These are phyloP conservation scores for Candida sonorensis DNA, from an alignment of 805 yeast species.

Conservation along the genomic window DNA sequence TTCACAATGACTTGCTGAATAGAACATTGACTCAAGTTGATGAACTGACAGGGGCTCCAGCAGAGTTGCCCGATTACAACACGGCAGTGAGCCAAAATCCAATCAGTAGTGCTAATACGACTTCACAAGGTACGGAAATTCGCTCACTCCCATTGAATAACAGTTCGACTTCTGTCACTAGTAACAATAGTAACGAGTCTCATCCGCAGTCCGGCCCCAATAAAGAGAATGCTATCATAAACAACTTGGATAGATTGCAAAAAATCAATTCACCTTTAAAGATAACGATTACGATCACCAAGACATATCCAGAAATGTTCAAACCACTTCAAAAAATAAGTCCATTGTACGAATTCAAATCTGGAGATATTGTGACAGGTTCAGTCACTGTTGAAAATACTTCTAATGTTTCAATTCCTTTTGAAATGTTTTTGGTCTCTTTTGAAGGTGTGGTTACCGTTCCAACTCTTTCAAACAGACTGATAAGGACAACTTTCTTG, in stretches of 20 bases:
- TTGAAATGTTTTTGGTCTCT: conserved; percentile 52
- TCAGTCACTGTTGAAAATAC: conserved; percentile 36
- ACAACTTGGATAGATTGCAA: conserved; percentile 16
- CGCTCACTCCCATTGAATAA: no score
- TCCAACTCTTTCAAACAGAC: conserved; percentile 7
- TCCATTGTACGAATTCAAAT: conserved; percentile 46
- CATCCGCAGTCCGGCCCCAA: no score
- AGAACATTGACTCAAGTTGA: conserved; percentile 14
- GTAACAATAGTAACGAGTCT: no score
- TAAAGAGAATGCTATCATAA: conserved; percentile 15
- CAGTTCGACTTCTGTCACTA: no score
- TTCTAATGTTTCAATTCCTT: conserved; percentile 34
- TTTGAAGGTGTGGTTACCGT: conserved; percentile 39
- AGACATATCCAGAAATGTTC: conserved; percentile 30
- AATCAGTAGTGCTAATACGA: neutral
- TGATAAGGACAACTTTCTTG: conserved; percentile 29
- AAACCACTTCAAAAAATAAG: conserved; percentile 20
- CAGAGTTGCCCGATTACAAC: conserved; percentile 9
- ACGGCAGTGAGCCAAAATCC: conserved; percentile 9
- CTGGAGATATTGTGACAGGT: conserved; percentile 61
- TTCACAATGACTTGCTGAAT: conserved; percentile 39
- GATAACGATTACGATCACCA: conserved; percentile 30
- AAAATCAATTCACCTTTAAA: conserved; percentile 16
- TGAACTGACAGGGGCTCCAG: conserved; percentile 1
- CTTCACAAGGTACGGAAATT: no score